These are phyloP conservation scores for Pittosporum tobira DNA, from an alignment of 129 eudicot species.

Conservation along the genomic window DNA sequence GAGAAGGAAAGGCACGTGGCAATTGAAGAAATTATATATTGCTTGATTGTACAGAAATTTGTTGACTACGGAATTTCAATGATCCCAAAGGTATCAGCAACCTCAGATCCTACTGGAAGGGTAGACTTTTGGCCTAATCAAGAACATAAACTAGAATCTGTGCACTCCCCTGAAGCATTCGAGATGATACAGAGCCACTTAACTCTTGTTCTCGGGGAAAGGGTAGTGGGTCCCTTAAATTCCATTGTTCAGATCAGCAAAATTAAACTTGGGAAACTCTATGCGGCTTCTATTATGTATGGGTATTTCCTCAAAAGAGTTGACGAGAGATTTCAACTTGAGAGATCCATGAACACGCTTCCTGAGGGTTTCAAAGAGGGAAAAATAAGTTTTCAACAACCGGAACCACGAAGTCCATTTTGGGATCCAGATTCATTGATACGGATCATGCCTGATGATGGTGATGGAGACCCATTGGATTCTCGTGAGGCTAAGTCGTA, in stretches of 20 bases:
- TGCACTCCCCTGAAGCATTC: conserved; percentile 86
- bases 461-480: conserved; percentile 31
- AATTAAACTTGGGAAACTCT: conserved; percentile 86
- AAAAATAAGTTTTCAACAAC: conserved; percentile 25
- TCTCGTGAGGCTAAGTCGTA: conserved; percentile 41
- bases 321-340: conserved; percentile 88
- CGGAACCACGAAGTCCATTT: conserved; percentile 48
- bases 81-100: conserved; percentile 65
- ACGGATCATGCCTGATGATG: conserved; percentile 54
- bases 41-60: conserved; percentile 70
- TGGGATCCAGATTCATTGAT: conserved; percentile 92
- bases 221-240: conserved; percentile 69
- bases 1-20: conserved; percentile 70
- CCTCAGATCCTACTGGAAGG: conserved; percentile 61
- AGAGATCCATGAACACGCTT: conserved; percentile 89
- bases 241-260: conserved; percentile 66
- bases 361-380: conserved; percentile 55
- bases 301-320: conserved; percentile 90
- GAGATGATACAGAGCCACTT: conserved; percentile 88
- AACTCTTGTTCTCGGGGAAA: conserved; percentile 64
- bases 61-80: conserved; percentile 52
- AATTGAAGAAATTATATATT: conserved; percentile 77
- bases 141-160: conserved; percentile 63
- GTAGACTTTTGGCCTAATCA: conserved; percentile 91
- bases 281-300: conserved; percentile 94